A percentile compares a stretch with the other conserved stretches of the same genome.
These are phyloP conservation scores for Hevea brasiliensis DNA, from an alignment of 345 rosid genomes.

Conservation along the genomic window DNA sequence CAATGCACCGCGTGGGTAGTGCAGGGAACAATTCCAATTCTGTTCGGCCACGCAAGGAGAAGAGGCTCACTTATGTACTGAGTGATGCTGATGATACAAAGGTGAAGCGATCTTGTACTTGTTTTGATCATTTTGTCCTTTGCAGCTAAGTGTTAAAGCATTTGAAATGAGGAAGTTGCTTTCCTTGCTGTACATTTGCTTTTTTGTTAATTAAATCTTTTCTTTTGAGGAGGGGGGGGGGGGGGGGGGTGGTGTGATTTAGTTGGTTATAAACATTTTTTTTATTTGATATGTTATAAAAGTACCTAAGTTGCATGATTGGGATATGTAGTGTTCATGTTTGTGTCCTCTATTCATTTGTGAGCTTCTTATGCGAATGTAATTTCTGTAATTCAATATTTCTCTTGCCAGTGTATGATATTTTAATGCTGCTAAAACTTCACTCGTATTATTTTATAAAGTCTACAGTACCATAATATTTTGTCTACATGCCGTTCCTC, in stretches of 20 bases:
- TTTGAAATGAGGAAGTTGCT: too few relatives aligned
- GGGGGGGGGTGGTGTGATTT: too few relatives aligned
- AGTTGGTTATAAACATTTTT: background rate
- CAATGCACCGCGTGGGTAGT: constrained; percentile 99
- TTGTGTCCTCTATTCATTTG: background rate
- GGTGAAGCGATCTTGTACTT: constrained; percentile 40
- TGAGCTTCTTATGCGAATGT: background rate
- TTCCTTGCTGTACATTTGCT: too few relatives aligned
- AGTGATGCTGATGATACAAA: constrained; percentile 69
- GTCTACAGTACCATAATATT: background rate
- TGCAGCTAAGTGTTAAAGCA: too few relatives aligned
- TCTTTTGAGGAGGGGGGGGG: too few relatives aligned
- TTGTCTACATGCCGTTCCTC: too few relatives aligned
- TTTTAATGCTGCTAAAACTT: background rate
- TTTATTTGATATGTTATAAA: background rate
- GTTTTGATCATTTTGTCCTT: too few relatives aligned
- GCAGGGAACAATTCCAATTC: constrained; percentile 85
- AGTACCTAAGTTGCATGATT: background rate
- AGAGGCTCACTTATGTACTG: constrained; percentile 86
- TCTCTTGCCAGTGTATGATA: background rate
- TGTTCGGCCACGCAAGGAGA: constrained; percentile 91
- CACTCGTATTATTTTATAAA: background rate
- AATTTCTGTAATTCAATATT: background rate
- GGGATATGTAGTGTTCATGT: background rate
- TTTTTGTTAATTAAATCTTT: too few relatives aligned